These are phyloP conservation scores for Spongispora temasekensis DNA, from an alignment of 1,284 basidiomycete genomes.

Conservation along the genomic window DNA sequence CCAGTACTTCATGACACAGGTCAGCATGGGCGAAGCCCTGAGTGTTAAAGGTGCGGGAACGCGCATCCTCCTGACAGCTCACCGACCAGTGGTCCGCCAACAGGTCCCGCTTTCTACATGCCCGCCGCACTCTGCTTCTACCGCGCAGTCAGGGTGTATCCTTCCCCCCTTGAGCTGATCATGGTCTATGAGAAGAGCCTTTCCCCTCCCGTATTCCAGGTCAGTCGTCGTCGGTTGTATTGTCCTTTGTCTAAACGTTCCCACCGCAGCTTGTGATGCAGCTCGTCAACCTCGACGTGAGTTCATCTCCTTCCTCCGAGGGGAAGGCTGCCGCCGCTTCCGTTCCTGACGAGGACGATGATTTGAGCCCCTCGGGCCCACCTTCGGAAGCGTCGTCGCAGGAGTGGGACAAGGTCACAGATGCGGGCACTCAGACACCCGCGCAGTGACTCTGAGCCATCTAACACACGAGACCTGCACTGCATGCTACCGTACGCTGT, in stretches of 20 bases:
- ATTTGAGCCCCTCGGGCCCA: conserved; percentile 64
- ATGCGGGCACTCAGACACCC: conserved; percentile 59
- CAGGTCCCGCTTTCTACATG: conserved; percentile 77
- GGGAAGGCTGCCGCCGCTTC: conserved; percentile 31
- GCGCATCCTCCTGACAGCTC: background rate
- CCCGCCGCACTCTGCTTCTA: conserved; percentile 90
- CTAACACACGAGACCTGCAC: conserved; percentile 35
- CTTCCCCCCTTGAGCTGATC: conserved; percentile 88
- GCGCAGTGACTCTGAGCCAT: conserved; percentile 38
- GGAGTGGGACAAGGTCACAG: conserved; percentile 83
- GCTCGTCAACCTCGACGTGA: conserved; percentile 86
- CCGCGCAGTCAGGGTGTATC: conserved; percentile 93
- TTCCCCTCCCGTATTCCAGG: conserved; percentile 84
- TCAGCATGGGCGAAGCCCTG: conserved; percentile 86
- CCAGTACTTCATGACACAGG: conserved; percentile 88
- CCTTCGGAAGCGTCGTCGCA: conserved; percentile 82
- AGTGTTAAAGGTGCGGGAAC: conserved; percentile 66
- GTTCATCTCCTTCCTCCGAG: conserved; percentile 53
- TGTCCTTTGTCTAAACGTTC: conserved; percentile 1
- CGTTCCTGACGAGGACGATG: conserved; percentile 44
- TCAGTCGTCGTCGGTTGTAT: conserved; percentile 31
- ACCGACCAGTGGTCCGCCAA: conserved; percentile 3
- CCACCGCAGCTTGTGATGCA: conserved; percentile 75
- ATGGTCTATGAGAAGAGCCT: conserved; percentile 94
- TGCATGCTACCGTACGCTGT: conserved; percentile 35